Conservation (phyloP, 148 eudicot genomes). For the Vaccinium darrowii region DNA sequence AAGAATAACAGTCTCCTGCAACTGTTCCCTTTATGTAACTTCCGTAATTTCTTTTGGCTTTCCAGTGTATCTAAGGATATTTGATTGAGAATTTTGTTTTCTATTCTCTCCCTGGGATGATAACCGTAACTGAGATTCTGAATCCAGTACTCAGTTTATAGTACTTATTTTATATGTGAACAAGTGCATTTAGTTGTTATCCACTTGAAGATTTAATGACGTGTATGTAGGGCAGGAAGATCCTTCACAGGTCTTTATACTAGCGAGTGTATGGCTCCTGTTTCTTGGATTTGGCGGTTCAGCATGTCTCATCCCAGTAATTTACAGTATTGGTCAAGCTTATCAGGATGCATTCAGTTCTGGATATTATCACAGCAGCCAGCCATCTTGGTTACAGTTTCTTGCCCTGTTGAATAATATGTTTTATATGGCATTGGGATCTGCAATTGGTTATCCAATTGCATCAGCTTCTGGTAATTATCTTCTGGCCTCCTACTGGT, state of each 20-base stretch:
- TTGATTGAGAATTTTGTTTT: neutral
- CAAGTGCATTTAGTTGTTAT: conserved; percentile 9
- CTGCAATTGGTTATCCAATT: conserved; percentile 76
- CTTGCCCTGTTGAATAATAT: conserved; percentile 51
- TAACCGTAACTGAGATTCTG: neutral
- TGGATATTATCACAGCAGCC: conserved; percentile 40
- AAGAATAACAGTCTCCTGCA: conserved; percentile 6
- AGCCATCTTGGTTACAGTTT: conserved; percentile 39
- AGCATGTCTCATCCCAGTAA: conserved; percentile 64
- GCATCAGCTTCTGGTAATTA: conserved; percentile 86
- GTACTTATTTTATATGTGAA: neutral
- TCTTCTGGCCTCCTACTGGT: conserved; percentile 9
- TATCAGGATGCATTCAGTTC: conserved; percentile 60
- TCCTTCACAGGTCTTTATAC: conserved; percentile 83
- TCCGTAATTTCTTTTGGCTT: neutral
- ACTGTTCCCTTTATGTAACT: neutral
- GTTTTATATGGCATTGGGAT: conserved; percentile 67
- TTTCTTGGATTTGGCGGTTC: conserved; percentile 76
- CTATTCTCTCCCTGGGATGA: neutral
- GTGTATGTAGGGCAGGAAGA: conserved; percentile 99
- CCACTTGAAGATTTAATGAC: conserved; percentile 59
- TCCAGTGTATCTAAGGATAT: neutral
- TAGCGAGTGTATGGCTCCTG: conserved; percentile 93
- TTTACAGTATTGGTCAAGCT: conserved; percentile 62
- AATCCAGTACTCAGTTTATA: neutral